These are phyloP conservation scores for Ophiorrhiza pumila DNA, from an alignment of 257 asterid species.

Conservation along the genomic window DNA sequence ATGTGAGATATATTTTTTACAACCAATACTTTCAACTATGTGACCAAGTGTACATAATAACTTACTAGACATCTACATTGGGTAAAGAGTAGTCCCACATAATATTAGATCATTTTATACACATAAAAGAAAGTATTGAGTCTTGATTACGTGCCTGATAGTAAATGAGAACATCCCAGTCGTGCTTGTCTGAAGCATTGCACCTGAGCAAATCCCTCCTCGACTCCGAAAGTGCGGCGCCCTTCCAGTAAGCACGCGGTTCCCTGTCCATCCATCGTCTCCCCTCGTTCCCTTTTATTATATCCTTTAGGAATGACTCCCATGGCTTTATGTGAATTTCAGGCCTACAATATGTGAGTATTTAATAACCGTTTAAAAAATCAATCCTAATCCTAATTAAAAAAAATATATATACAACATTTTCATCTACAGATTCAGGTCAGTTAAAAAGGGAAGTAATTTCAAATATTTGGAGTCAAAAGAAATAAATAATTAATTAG, in stretches of 20 bases:
- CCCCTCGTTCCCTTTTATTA: conserved; percentile 54
- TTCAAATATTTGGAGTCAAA: no score
- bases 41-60: no score
- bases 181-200: conserved; percentile 60
- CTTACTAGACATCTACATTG: no score
- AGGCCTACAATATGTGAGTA: conserved; percentile 59
- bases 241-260: conserved; percentile 89
- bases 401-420: no score
- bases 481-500: no score
- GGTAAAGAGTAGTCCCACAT: no score
- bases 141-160: conserved; percentile 46
- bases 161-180: conserved; percentile 82
- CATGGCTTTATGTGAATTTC: conserved; percentile 88
- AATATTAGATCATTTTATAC: no score
- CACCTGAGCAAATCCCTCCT: conserved; percentile 78
- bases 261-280: conserved; percentile 67
- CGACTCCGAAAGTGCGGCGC: conserved; percentile 58
- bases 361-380: background rate
- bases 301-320: conserved; percentile 47
- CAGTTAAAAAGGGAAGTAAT: no score
- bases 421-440: no score
- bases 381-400: background rate
- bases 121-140: no score
- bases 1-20: no score
- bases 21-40: no score